Percentiles rank a stretch among this genome's conserved stretches.
These are phyloP conservation scores for Suillus paluster DNA, from an alignment of 768 basidiomycete genomes.

Conservation along the genomic window DNA sequence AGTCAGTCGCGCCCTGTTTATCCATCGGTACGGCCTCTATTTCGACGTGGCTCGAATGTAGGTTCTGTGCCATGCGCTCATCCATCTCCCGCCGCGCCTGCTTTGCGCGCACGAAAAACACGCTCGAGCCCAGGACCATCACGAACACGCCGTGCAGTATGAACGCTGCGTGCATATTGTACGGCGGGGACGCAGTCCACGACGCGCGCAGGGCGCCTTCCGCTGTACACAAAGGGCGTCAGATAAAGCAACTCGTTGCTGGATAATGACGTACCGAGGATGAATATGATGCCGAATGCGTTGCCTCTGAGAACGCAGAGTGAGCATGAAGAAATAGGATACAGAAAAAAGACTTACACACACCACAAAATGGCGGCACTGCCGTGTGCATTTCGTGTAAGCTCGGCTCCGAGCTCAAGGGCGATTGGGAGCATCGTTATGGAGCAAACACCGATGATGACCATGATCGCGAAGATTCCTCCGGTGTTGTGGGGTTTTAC, in stretches of 20 bases:
- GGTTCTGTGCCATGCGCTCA: conserved; percentile 46
- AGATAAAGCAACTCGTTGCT: not conserved
- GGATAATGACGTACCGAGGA: conserved; percentile 52
- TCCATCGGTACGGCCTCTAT: not conserved
- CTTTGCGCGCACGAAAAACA: conserved; percentile 60
- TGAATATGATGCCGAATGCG: conserved; percentile 58
- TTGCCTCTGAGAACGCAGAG: conserved; percentile 54
- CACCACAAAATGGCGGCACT: conserved; percentile 82
- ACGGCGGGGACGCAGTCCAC: conserved; percentile 62
- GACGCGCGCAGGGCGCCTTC: conserved; percentile 71
- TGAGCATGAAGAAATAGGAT: not conserved
- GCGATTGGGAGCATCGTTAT: conserved; percentile 75
- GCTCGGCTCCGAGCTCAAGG: conserved; percentile 78
- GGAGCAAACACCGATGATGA: conserved; percentile 65
- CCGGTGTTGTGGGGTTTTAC: conserved; percentile 64
- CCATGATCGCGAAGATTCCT: conserved; percentile 67
- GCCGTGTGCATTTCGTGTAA: conserved; percentile 78
- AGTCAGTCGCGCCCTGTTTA: not conserved
- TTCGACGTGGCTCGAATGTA: too few species aligned
- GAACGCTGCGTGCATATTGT: conserved; percentile 70
- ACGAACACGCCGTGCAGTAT: conserved; percentile 67
- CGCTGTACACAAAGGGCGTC: conserved; percentile 39
- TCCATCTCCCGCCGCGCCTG: conserved; percentile 69
- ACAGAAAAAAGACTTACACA: conserved; percentile 46
- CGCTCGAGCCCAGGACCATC: conserved; percentile 38